Evolutionary conservation across 768 basidiomycete species (phyloP), one percentile per base, ranked within the genome.

Genomic region (Strobilomyces confusus): DNA sequence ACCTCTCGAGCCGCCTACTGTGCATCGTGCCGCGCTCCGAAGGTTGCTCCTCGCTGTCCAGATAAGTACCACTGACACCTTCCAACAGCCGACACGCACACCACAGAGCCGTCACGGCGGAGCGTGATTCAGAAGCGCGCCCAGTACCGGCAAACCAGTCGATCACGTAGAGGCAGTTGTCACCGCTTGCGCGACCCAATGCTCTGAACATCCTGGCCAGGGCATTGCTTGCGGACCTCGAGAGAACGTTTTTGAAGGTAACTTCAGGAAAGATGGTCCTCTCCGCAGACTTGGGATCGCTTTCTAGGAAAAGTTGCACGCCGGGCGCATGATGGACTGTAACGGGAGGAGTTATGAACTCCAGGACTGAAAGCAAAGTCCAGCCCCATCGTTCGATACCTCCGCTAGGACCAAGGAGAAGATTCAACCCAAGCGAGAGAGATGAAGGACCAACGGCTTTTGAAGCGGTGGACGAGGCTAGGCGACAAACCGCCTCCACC

Each of bases 341-440:
- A 46, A 82, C 67, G 9, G 74, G 69, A n/a, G 79, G 87, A 57
- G 76, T 74, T 3, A 68, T 72, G 52, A 98, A 82, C 59, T 92
- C 86, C 36, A 98, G 72, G n/a, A 87, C 89, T 0, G 82, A 80
- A 26, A 98, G 76, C 5, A 99, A 64, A 44, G 81, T 80, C 87
- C 89, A 93, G 5, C 92, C 90, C 95, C 94, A 98, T 67, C 85
- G 85, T 61, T 97, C 92, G 17, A 97, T 82, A 0, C 89, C 86
- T 7, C 92, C 92, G 0, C 73, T 79, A 1, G 92, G 87, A 4
- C 93, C 93, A 1, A 95, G 77, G 6, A 93, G 75, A 50, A 78
- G 80, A 9, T 77, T 80, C 3, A 91, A 72, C 34, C 74, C 75
- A 15, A 73, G 67, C 14, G 80, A 75, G 32, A 89, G 75, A n/a